A percentile compares a stretch with the other conserved stretches of the same genome.
Evolutionary conservation across 2,329 filamentous ascomycete genomes (phyloP).

Genomic region (Diaporthe aspalathi): DNA sequence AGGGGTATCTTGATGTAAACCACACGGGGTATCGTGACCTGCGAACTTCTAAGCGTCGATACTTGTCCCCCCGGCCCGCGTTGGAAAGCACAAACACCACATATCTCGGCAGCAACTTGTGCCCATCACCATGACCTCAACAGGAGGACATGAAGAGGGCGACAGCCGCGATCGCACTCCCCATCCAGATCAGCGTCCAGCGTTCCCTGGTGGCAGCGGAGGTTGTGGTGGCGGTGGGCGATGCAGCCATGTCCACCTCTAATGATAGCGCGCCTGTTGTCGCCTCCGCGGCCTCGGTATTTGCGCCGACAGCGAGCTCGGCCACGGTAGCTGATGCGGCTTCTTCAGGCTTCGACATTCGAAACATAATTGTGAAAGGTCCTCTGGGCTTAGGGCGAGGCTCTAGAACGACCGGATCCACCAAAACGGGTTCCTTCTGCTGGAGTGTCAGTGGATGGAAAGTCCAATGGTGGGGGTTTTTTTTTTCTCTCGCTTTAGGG

Average conservation of each 20-base stretch:
- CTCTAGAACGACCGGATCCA: constrained; percentile 56
- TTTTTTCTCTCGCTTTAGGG: background rate
- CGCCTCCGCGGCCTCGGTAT: background rate
- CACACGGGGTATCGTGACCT: constrained; percentile 30
- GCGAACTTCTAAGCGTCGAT: constrained; percentile 6
- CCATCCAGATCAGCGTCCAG: constrained; percentile 44
- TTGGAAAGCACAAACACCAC: background rate
- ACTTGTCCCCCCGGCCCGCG: background rate
- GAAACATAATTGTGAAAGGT: constrained; percentile 48
- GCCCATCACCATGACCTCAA: constrained; percentile 38
- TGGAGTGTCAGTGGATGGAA: background rate
- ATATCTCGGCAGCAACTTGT: background rate
- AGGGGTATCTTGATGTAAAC: constrained; percentile 35
- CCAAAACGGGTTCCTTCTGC: constrained; percentile 16
- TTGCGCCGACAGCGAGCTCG: background rate
- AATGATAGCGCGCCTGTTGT: background rate
- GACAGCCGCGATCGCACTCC: constrained; percentile 43
- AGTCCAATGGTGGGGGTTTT: no score
- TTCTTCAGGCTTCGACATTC: background rate
- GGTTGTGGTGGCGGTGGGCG: constrained; percentile 28
- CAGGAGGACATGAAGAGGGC: constrained; percentile 45
- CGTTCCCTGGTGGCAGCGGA: constrained; percentile 42
- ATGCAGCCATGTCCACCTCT: background rate
- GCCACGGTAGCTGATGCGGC: background rate
- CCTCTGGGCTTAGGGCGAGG: constrained; percentile 63